Base-by-base conservation (phyloP, 345 rosid genomes). In the Melaleuca quinquenervia region DNA sequence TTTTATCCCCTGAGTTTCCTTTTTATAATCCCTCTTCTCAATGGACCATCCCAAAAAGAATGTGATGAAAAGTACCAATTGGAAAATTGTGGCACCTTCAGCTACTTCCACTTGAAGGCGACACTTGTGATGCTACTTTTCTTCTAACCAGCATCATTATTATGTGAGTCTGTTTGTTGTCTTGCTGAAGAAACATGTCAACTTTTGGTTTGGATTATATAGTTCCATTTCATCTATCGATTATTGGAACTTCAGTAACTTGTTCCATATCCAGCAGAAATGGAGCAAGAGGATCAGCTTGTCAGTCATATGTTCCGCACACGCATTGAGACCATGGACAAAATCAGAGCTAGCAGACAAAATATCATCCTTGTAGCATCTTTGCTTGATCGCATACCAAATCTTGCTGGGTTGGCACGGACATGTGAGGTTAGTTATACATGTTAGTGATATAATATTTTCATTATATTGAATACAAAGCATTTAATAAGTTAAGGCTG, bases 391-490 rank as follows among this genome's bases (percentile, higher is more conserved):
- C 96, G 99, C 54, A 93, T 96, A 84, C 99, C 99, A 80, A 97
- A 97, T 89, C 96, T 97, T 89, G 98, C 98, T 76, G 98, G 99
- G 80, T 91, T 97, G 91, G 97, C 98, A 85, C 94, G 98, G 86
- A 95, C 99, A 29, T 94, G 99, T 90, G 98, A 97, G 97, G 99
- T 96, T 85, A 86, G 91, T 56, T 86, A 50, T 24, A 52, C 27
- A 41, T 10, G 16, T 76, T 6, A 4, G 51, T 62, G 52, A 84
- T 84, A 60, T 83, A 27, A 44, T 75, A 27, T 76, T 54, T 27
- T 55, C 44, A 55, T 75, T 80, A 50, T 70, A 29, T 83, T 80
- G 60, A 8, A 11, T 1, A 51, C 87, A 16, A 45, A 52, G 45
- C 84, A 24, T 82, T 82, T 55, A n/a, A 55, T 22, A 55, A 22